Conservation (phyloP, 169 alveolate species). For the Perkinsus olseni region DNA sequence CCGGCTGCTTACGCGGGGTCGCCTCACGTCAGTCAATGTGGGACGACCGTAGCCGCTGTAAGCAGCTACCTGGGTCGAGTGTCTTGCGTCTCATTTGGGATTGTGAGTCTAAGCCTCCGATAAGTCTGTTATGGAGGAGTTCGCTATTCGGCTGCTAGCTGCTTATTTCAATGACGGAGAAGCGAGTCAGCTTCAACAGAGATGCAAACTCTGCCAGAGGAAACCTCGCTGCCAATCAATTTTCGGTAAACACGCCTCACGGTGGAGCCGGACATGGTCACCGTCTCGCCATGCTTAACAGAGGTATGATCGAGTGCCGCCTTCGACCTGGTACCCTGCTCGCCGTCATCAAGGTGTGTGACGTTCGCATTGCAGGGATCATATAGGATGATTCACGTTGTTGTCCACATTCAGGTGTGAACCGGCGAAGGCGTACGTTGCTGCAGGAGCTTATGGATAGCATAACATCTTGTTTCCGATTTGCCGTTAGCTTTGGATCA, state of each 20-base stretch:
- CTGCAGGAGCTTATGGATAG: background rate
- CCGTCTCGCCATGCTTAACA: background rate
- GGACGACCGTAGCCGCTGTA: no score
- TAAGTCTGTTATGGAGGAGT: background rate
- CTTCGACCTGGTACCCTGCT: no score
- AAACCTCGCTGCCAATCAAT: background rate
- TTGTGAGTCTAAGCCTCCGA: no score
- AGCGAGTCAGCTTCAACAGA: background rate
- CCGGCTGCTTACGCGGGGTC: no score
- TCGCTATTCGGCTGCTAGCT: background rate
- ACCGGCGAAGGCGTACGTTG: background rate
- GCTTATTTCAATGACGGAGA: background rate
- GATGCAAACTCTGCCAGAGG: background rate
- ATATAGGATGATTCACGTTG: background rate
- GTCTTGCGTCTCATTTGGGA: no score
- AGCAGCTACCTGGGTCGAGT: no score
- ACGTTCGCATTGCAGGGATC: no score
- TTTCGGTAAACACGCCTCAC: background rate
- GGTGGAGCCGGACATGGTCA: background rate
- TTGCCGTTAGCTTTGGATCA: background rate
- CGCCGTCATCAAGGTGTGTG: no score
- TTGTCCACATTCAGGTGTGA: background rate
- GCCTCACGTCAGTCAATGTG: no score
- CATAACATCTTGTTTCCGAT: background rate
- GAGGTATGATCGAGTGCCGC: background rate